phyloP scores from a whole-genome alignment of 768 basidiomycete species.

The Naganishia onofrii region DNA sequence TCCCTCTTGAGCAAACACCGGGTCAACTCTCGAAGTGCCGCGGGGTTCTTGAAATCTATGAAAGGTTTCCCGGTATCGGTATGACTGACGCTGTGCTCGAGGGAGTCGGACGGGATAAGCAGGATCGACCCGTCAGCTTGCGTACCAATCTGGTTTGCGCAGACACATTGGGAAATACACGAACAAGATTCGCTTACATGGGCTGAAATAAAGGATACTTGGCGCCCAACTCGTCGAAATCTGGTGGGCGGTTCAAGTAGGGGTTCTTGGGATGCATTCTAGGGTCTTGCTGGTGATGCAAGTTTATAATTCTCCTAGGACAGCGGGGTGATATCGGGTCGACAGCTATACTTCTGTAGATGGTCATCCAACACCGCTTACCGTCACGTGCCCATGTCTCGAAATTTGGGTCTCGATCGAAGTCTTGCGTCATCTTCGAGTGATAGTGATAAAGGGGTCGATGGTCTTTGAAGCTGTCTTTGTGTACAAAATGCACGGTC shows the following conservation, averaged over 20 bases:
- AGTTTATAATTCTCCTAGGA: no score
- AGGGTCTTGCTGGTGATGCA: neutral
- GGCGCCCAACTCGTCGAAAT: conserved; percentile 64
- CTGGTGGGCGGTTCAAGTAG: conserved; percentile 56
- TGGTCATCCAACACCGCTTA: neutral
- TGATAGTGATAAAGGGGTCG: no score
- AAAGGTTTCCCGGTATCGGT: conserved; percentile 47
- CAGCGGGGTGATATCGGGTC: neutral
- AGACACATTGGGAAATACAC: neutral
- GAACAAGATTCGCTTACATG: conserved; percentile 55
- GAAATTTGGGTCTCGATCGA: conserved; percentile 2
- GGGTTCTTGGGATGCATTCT: conserved; percentile 56
- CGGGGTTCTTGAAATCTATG: conserved; percentile 74
- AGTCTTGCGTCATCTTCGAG: neutral
- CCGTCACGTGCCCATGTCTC: neutral
- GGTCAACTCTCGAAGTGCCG: conserved; percentile 72
- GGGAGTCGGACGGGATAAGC: neutral
- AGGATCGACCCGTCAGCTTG: conserved; percentile 1
- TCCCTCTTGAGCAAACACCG: conserved; percentile 72
- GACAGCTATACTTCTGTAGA: neutral
- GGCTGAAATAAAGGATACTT: conserved; percentile 61
- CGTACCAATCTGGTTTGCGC: conserved; percentile 28
- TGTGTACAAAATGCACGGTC: no score
- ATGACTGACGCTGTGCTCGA: conserved; percentile 1
- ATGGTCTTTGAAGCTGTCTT: no score